phyloP scores from a whole-genome alignment of 2,329 filamentous ascomycete genomes.

The Pseudogymnoascus sp. region DNA sequence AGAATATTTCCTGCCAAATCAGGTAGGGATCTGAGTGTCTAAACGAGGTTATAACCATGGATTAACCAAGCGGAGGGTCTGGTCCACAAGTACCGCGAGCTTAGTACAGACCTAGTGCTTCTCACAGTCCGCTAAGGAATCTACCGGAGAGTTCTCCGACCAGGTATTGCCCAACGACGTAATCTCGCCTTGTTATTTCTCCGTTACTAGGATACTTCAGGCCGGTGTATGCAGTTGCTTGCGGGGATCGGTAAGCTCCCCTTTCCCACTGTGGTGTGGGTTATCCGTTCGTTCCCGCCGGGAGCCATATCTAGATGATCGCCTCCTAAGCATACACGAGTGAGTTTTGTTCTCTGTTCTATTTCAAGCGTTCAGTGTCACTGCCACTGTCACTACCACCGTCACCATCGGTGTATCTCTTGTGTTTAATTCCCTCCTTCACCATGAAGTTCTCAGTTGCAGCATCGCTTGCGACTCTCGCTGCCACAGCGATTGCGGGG shows the following conservation, averaged over 20 bases:
- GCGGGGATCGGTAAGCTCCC: neutral
- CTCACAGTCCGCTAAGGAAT: neutral
- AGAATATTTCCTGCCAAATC: neutral
- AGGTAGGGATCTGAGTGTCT: neutral
- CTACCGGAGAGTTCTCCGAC: neutral
- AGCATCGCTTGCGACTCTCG: conserved; percentile 3
- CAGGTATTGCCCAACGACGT: neutral
- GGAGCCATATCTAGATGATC: neutral
- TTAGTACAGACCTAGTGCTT: neutral
- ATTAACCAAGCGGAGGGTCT: neutral
- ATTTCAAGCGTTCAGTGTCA: neutral
- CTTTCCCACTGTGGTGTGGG: neutral
- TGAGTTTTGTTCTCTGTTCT: neutral
- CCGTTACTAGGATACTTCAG: neutral
- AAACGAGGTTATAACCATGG: neutral
- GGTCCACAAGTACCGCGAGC: neutral
- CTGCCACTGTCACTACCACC: neutral
- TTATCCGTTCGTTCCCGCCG: neutral
- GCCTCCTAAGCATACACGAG: neutral
- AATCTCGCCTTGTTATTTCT: neutral
- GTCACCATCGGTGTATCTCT: neutral
- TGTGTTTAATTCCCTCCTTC: neutral
- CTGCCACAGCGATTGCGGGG: neutral
- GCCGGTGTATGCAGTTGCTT: neutral
- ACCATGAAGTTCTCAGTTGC: conserved; percentile 1